Evolutionary conservation across 805 yeast genomes (phyloP), one percentile per base, ranked within the genome.

Genomic region (Myxozyma melibiosi): DNA sequence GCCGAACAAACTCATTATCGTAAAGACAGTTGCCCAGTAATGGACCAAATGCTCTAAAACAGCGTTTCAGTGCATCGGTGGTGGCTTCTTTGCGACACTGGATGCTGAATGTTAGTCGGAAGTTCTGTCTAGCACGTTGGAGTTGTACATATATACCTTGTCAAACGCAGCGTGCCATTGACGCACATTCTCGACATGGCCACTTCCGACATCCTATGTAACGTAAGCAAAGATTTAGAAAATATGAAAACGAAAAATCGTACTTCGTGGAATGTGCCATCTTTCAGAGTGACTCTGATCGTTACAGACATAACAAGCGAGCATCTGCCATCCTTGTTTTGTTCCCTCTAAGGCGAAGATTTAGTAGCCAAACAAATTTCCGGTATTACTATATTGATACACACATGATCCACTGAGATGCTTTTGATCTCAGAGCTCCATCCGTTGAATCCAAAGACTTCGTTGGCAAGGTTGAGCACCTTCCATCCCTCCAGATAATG

Each of bases 51-150:
- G 86, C 84, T 60, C 95, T 75, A 51, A 91, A 74, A 13, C 92
- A 85, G 48, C 94, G 76, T 71, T 90, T 90, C 55, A 86, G 72
- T 0, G 88, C 97, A 70, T 88, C 91, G 0, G 91, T 86, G n/a
- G 85, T 80, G 0, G 96, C 94, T 66, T 87, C 94, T 66, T 89
- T 88, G 69, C 83, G 84, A 55, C 95, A 86, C 57, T 61, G n/a
- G n/a, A n/a, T n/a, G 31, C 8, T 11, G 16, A 13, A 39, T 2
- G 20, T n/a, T n/a, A 43, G 16, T 35, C 25, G 8, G 40, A 22
- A 6, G 27, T 27, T 28, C 33, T 14, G 16, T 3, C 2, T 4
- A 30, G 3, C 25, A 20, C 50, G 24, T 13, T 24, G n/a, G 2
- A 33, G 25, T n/a, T n/a, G n/a, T n/a, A n/a, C 46, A 7, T 20